Conservation (phyloP, 345 rosid species). For the Rhodamnia rubescens region DNA sequence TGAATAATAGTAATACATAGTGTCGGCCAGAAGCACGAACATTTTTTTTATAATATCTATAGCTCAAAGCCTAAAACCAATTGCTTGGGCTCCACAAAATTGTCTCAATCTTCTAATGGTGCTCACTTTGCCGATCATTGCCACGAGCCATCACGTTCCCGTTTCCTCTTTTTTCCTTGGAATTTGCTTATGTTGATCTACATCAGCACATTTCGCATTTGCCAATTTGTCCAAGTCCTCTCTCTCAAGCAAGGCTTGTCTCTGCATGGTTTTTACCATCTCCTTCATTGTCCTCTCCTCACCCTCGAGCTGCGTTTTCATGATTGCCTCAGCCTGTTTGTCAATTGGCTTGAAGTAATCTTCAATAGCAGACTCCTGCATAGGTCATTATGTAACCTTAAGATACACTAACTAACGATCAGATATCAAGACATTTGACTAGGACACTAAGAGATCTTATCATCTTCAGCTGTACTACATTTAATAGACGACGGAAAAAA, state of each 20-base stretch:
- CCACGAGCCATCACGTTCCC: not conserved
- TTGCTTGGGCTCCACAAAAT: not conserved
- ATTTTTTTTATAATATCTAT: not conserved
- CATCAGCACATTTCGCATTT: slow-evolving; percentile 3
- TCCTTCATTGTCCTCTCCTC: slow-evolving; percentile 70
- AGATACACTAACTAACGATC: not conserved
- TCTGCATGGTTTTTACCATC: slow-evolving; percentile 55
- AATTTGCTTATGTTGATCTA: slow-evolving; percentile 5
- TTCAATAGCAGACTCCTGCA: slow-evolving; percentile 74
- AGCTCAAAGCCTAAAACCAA: not conserved
- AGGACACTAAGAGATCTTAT: not conserved
- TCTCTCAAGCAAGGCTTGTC: slow-evolving; percentile 44
- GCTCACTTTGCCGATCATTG: not conserved
- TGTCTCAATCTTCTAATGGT: not conserved
- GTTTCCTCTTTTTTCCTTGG: not conserved
- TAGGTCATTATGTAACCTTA: not conserved
- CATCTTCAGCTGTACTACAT: not conserved
- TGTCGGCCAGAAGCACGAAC: not conserved
- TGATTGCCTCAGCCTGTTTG: slow-evolving; percentile 60
- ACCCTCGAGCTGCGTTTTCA: slow-evolving; percentile 78
- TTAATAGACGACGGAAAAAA: not conserved
- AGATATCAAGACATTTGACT: not conserved
- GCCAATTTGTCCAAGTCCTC: slow-evolving; percentile 42
- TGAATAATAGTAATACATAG: not conserved
- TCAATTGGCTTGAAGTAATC: slow-evolving; percentile 82